Evolutionary conservation across 352 stramenopile species (phyloP).

Genomic region (Globisporangium rhizosaccharum): DNA sequence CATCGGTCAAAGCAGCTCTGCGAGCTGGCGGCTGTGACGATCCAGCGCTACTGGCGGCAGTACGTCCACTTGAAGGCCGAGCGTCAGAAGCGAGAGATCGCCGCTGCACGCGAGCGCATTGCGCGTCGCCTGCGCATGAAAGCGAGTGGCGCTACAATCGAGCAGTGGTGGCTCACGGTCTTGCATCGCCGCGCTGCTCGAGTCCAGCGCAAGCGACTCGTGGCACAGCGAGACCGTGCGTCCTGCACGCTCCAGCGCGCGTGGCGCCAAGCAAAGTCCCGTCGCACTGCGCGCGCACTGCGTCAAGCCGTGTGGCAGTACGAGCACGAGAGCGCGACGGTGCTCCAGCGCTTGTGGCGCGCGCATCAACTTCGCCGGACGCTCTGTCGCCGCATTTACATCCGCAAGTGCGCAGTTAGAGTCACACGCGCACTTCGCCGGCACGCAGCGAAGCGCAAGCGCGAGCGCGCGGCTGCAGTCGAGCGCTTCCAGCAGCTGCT

Average conservation of each 20-base stretch:
- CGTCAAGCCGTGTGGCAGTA: constrained; percentile 9
- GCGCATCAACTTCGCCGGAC: not conserved
- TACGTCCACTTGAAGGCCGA: constrained; percentile 15
- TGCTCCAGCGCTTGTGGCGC: constrained; percentile 12
- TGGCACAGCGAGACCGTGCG: not conserved
- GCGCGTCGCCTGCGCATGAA: constrained; percentile 23
- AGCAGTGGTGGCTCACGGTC: constrained; percentile 31
- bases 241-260: constrained; percentile 6
- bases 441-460: constrained; percentile 14
- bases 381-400: constrained; percentile 7
- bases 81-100: constrained; percentile 11
- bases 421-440: constrained; percentile 13
- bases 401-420: constrained; percentile 9
- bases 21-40: constrained; percentile 8
- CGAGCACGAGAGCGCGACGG: constrained; percentile 4
- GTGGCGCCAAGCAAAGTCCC: constrained; percentile 2
- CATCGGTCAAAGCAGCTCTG: constrained; percentile 12
- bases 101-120: constrained; percentile 17
- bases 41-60: constrained; percentile 37
- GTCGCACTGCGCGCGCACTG: constrained; percentile 1
- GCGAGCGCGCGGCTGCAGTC: constrained; percentile 21
- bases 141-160: constrained; percentile 29
- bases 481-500: constrained; percentile 33
- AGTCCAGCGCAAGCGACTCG: constrained; percentile 27
- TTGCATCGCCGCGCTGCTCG: constrained; percentile 27